Percentiles rank a stretch among this genome's conserved stretches.
These are phyloP conservation scores for Acmispon strigosus DNA, from an alignment of 306 rosid genomes.

Conservation along the genomic window DNA sequence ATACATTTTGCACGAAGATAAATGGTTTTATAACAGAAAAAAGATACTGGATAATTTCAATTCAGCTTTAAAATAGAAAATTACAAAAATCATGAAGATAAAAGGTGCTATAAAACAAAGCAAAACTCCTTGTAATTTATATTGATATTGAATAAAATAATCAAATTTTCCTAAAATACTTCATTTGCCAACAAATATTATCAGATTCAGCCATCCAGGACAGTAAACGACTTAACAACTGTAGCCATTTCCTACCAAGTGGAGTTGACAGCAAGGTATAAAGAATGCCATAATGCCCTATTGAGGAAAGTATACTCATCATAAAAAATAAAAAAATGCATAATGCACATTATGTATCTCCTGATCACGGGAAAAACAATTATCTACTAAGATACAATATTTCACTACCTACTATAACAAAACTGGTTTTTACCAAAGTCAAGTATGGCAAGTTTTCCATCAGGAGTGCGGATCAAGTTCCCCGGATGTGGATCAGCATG, in stretches of 20 bases:
- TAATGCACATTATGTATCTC: not conserved
- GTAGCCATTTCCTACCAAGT: not conserved
- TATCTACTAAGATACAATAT: conserved; percentile 7
- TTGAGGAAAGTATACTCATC: conserved; percentile 2
- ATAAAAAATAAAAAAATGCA: not conserved
- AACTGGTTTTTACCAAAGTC: conserved; percentile 72
- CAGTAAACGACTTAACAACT: not conserved
- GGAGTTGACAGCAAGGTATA: not conserved
- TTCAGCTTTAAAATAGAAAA: not conserved
- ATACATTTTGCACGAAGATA: not conserved
- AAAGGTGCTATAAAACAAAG: not conserved
- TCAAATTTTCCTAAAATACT: no score
- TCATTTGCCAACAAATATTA: not conserved
- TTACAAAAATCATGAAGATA: not conserved
- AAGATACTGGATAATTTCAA: not conserved
- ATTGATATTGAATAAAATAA: not conserved
- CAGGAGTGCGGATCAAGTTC: conserved; percentile 97
- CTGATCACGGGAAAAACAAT: not conserved
- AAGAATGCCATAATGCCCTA: not conserved
- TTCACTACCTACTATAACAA: conserved; percentile 19
- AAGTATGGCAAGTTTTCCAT: conserved; percentile 94
- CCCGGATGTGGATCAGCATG: conserved; percentile 99
- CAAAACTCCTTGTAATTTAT: not conserved
- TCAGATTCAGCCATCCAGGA: not conserved
- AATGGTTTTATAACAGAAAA: not conserved